Evolutionary conservation across 2,329 filamentous ascomycete species (phyloP).

Genomic region (Aspergillus sp.): DNA sequence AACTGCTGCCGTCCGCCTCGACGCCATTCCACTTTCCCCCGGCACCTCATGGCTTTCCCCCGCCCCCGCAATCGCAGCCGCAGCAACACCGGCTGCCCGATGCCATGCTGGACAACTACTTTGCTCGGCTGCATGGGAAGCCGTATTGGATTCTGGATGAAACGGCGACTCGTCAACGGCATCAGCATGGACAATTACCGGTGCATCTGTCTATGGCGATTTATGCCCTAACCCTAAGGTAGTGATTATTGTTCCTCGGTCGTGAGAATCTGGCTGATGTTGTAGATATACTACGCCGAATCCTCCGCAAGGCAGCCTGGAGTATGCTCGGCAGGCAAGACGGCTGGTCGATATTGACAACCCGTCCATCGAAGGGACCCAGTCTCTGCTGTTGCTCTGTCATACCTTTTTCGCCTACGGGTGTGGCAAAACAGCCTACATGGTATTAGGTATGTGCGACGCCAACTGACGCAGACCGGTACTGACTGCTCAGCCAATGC

Average conservation of each 20-base stretch:
- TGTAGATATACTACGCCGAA: slow-evolving; percentile 73
- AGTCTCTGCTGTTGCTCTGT: slow-evolving; percentile 73
- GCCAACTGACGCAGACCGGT: not conserved
- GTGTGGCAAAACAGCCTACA: slow-evolving; percentile 81
- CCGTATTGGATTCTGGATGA: slow-evolving; percentile 83
- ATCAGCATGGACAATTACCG: slow-evolving; percentile 68
- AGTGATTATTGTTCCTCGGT: slow-evolving; percentile 20
- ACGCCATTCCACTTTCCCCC: not conserved
- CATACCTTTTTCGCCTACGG: slow-evolving; percentile 76
- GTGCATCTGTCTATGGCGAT: slow-evolving; percentile 55
- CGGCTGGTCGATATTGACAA: slow-evolving; percentile 75
- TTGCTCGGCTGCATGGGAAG: slow-evolving; percentile 75
- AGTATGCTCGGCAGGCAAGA: slow-evolving; percentile 71
- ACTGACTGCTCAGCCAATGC: slow-evolving; percentile 60
- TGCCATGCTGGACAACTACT: slow-evolving; percentile 74
- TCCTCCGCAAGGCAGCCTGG: slow-evolving; percentile 67
- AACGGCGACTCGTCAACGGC: slow-evolving; percentile 67
- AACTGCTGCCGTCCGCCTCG: slow-evolving; percentile 16
- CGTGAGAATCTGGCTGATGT: slow-evolving; percentile 14
- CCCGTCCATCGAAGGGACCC: slow-evolving; percentile 74
- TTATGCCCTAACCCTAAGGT: slow-evolving; percentile 53
- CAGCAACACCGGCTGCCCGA: slow-evolving; percentile 54
- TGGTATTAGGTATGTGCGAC: slow-evolving; percentile 67
- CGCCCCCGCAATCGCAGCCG: slow-evolving; percentile 44
- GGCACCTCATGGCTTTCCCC: slow-evolving; percentile 13